Evolutionary conservation across 148 eudicot genomes (phyloP), one percentile per base, ranked within the genome.

Genomic region (Rhododendron ferrugineum): DNA sequence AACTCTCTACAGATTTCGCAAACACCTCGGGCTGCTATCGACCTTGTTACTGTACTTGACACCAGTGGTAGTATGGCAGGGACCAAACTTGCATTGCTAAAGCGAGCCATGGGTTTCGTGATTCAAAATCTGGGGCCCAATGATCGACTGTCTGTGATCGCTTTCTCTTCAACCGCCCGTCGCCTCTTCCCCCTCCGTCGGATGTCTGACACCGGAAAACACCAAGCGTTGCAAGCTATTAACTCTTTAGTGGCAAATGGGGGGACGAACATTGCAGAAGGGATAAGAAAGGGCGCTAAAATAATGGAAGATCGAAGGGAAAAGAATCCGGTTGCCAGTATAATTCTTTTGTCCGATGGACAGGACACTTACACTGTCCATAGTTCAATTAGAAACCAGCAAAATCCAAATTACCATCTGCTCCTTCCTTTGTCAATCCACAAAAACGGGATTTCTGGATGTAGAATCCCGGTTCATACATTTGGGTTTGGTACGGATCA

Each of bases 31-130:
- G 93, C 96, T 5, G 90, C 96, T 9, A 89, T 95, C 49, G 98
- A 95, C 85, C 97, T 95, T 58, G 98, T 95, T 20, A 93, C 98
- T 5, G 95, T 95, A 36, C 91, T 95, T 56, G 98, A 95, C 86
- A 91, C 92, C 26, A 95, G 98, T 87, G 96, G 96, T 10, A 95
- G 98, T 91, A 95, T 95, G 98, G 92, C 95, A 4, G 98, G 98
- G 87, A 93, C 98, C 46, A 95, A 95, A 88, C 96, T 95, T 4
- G 98, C 95, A 20, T 85, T 95, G 86, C 89, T 95, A 76, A 95
- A 95, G 85, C 92, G 96, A 80, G 98, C 96, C 74, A 93, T 94
- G 98, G 96, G 98, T 16, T 91, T 95, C 85, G 96, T 95, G 85
- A 95, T 95, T 46, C 94, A 93, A 60, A 93, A 92, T 84, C 92